Evolutionary conservation across 1,284 basidiomycete species (phyloP).

Genomic region (Malassezia dermatis): DNA sequence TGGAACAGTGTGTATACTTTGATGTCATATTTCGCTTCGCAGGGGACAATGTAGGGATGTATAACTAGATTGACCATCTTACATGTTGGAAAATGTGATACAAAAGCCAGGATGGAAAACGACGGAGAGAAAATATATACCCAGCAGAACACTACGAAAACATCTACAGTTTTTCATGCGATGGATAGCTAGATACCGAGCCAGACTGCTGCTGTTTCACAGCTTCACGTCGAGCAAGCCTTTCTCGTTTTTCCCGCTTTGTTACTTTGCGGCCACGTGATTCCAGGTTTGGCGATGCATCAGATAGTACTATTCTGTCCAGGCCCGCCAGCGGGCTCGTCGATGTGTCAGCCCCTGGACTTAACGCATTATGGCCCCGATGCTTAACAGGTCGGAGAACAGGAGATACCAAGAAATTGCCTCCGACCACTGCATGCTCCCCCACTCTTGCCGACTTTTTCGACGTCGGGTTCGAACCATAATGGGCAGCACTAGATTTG

Average conservation of each 20-base stretch:
- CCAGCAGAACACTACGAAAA: neutral
- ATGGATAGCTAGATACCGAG: neutral
- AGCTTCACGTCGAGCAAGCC: constrained; percentile 8
- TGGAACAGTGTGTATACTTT: too few relatives aligned
- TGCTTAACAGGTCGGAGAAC: constrained; percentile 13
- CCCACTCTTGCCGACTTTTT: neutral
- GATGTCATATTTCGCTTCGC: neutral
- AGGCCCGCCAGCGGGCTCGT: constrained; percentile 1
- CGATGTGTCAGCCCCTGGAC: neutral
- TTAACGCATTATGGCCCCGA: neutral
- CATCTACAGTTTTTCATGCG: neutral
- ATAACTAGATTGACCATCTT: neutral
- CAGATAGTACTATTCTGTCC: neutral
- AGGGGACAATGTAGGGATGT: neutral
- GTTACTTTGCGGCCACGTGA: constrained; percentile 6
- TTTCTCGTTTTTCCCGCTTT: constrained; percentile 14
- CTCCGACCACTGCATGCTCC: constrained; percentile 14
- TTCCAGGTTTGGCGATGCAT: neutral
- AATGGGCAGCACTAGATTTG: neutral
- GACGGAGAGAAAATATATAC: too few relatives aligned
- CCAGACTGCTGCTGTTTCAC: neutral
- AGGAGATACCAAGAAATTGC: constrained; percentile 11
- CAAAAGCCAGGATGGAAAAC: too few relatives aligned
- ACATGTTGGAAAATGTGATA: too few relatives aligned
- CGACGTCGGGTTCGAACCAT: neutral